Evolutionary conservation across 2,329 filamentous ascomycete species (phyloP), one percentile per base, ranked within the genome.

Genomic region (Calonectria crousiana): DNA sequence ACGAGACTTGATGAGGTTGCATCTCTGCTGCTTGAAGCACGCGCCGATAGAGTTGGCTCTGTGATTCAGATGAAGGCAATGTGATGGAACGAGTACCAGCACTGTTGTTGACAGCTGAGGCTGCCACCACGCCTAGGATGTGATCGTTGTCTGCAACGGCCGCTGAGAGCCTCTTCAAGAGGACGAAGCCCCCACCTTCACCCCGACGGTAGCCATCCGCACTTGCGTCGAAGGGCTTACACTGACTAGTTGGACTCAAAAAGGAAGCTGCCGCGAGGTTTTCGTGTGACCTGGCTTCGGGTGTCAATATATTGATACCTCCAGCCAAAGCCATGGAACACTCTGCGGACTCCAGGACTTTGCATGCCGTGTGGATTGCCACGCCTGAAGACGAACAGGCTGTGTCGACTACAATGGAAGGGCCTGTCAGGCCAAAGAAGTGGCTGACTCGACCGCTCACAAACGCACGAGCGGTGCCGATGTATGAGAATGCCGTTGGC

Each of bases 341-440:
- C n/a, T 60, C 56, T 5, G 34, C n/a, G 10, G 34, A 60, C n/a
- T 60, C 34, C 6, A 60, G 56, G 28, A 34, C 56, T 14, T 41
- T 60, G 56, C 56, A 60, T 28, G 56, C 56, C 16, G 56, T 60
- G 23, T 60, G 56, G 6, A 60, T 60, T 60, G 56, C 56, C 34
- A 60, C 56, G 0, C 56, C 56, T 3, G 56, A 60, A 18, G 56
- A 60, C 3, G 56, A 60, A 28, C 56, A 60, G 6, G 56, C 56
- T 41, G 56, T 60, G 14, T 60, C 56, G 18, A 60, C 13, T 5
- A 60, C 56, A 20, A 60, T 26, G 8, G 56, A 60, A 41, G 56
- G 56, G 3, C 56, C 56, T 13, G 34, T 60, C 1, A 60, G 56
- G 56, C 56, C 56, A 6, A 60, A 60, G 11, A 60, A 60, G 56